Evolutionary conservation across 2,329 filamentous ascomycete genomes (phyloP).

Genomic region (Penicillium frequentans): DNA sequence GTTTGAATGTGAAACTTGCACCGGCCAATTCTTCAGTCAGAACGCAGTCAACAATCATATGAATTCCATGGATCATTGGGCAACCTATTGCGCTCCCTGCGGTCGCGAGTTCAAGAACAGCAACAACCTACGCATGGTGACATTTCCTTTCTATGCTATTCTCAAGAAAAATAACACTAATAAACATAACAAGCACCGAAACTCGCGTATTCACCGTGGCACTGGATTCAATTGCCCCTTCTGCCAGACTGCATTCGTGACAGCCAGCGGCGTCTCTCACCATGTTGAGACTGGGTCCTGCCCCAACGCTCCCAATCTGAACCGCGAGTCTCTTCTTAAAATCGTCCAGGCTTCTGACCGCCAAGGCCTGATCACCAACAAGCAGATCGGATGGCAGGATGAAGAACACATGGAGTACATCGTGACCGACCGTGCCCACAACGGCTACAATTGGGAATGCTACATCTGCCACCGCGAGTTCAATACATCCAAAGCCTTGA

Average conservation of each 20-base stretch:
- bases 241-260: conserved; percentile 49
- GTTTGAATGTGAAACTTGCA: conserved; percentile 25
- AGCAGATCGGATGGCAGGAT: conserved; percentile 49
- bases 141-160: too few species aligned
- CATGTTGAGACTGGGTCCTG: conserved; percentile 61
- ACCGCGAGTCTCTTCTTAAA: conserved; percentile 51
- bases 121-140: conserved; percentile 34
- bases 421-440: conserved; percentile 47
- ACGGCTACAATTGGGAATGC: conserved; percentile 52
- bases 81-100: conserved; percentile 33
- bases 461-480: conserved; percentile 56
- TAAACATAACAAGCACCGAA: conserved; percentile 51
- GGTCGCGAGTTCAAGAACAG: conserved; percentile 29
- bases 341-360: conserved; percentile 51
- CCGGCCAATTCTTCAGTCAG: conserved; percentile 10
- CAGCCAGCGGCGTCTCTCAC: conserved; percentile 55
- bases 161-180: neutral
- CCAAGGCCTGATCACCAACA: conserved; percentile 52
- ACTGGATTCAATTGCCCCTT: conserved; percentile 54
- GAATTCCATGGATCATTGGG: conserved; percentile 24
- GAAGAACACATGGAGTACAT: conserved; percentile 31
- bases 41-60: conserved; percentile 23
- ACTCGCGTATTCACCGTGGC: conserved; percentile 53
- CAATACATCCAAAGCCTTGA: conserved; percentile 35
- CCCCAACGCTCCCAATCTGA: conserved; percentile 44